Evolutionary conservation across 257 asterid genomes (phyloP).

Genomic region (Ilex asprella): DNA sequence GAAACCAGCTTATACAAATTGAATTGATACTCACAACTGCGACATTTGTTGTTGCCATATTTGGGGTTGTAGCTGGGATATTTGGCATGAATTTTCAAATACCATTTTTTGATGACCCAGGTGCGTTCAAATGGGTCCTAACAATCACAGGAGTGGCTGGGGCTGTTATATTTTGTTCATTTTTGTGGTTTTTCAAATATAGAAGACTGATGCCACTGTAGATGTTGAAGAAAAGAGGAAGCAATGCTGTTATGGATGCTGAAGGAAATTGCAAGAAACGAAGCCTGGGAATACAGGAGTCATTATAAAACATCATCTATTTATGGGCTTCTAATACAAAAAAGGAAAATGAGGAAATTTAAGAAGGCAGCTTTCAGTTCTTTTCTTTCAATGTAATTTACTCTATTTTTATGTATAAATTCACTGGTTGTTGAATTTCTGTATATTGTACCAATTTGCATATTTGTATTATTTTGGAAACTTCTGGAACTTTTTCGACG

Average conservation of each 20-base stretch:
- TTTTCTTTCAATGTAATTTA: neutral
- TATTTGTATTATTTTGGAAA: no score
- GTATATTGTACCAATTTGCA: no score
- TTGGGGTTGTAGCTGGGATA: slow-evolving; percentile 94
- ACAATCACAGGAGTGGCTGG: slow-evolving; percentile 70
- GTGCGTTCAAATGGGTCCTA: slow-evolving; percentile 90
- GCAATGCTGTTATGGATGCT: no score
- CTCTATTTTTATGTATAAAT: no score
- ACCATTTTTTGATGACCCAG: slow-evolving; percentile 52
- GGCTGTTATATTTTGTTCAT: slow-evolving; percentile 47
- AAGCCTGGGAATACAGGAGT: no score
- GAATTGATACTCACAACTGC: slow-evolving; percentile 93
- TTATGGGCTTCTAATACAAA: no score
- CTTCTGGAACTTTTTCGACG: no score
- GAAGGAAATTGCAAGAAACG: no score
- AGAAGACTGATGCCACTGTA: slow-evolving; percentile 90
- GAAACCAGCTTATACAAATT: slow-evolving; percentile 95
- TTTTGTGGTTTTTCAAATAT: slow-evolving; percentile 74
- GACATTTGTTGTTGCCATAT: slow-evolving; percentile 87
- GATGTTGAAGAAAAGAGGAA: slow-evolving; percentile 6
- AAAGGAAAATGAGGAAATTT: neutral
- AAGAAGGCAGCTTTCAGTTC: neutral
- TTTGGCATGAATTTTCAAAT: slow-evolving; percentile 87
- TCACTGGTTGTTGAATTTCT: no score
- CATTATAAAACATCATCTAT: no score